Percentiles rank a stretch among this genome's conserved stretches.
phyloP scores from a whole-genome alignment of 192 early-diverging fungal genomes.

The Blastocladiella britannica region DNA sequence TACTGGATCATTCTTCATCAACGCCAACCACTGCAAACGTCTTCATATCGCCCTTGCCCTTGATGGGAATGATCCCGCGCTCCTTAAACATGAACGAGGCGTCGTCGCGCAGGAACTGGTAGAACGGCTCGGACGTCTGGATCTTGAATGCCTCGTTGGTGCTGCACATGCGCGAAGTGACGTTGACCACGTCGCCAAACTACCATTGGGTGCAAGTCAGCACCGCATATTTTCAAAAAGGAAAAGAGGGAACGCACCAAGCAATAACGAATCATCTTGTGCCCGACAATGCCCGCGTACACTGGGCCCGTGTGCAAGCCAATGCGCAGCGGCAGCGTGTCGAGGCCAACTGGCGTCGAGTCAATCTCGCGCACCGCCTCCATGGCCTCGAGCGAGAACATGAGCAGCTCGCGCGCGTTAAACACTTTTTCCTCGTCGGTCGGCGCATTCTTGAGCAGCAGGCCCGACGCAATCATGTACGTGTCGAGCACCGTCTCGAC shows the following conservation, averaged over 20 bases:
- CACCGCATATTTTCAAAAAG: too few relatives aligned
- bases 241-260: too few relatives aligned
- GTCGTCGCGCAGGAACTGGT: background rate
- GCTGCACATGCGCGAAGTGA: background rate
- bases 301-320: background rate
- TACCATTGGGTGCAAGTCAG: too few relatives aligned
- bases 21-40: too few relatives aligned
- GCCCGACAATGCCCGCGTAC: background rate
- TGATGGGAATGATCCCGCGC: background rate
- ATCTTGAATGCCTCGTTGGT: background rate
- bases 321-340: background rate
- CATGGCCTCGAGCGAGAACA: background rate
- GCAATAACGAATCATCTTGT: background rate
- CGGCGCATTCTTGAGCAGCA: background rate
- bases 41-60: background rate
- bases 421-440: background rate
- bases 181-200: conserved; percentile 9
- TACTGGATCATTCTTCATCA: too few relatives aligned
- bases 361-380: background rate
- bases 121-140: background rate
- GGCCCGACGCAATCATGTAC: background rate
- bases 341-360: background rate
- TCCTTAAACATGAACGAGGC: background rate
- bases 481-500: conserved; percentile 12
- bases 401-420: background rate